Conservation (phyloP, 768 basidiomycete genomes). For the Russula sp. region DNA sequence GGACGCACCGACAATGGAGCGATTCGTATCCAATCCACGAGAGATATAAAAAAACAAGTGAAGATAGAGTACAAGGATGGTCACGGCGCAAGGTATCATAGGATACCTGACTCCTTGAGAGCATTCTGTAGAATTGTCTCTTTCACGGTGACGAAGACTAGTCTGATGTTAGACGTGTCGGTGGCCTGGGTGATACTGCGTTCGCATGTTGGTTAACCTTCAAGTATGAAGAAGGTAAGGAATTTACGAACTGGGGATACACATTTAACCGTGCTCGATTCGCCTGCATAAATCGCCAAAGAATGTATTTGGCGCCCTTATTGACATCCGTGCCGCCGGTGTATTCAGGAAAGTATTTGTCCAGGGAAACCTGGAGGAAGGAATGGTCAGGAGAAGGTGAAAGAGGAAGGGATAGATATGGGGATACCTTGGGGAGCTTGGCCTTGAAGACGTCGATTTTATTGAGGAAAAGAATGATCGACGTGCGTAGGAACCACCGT, state of each 20-base stretch:
- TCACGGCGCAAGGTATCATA: conserved; percentile 40
- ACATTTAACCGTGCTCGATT: conserved; percentile 81
- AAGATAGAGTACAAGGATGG: conserved; percentile 26
- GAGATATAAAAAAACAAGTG: conserved; percentile 12
- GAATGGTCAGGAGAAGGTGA: not conserved
- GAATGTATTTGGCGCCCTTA: conserved; percentile 90
- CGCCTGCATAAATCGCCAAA: conserved; percentile 94
- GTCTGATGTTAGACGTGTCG: conserved; percentile 76
- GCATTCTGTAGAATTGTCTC: conserved; percentile 93
- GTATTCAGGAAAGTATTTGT: conserved; percentile 82
- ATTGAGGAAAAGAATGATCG: conserved; percentile 66
- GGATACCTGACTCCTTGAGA: conserved; percentile 79
- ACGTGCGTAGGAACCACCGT: conserved; percentile 66
- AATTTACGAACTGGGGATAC: conserved; percentile 75
- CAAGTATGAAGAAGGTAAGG: not conserved
- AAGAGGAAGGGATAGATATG: no score
- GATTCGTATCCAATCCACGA: conserved; percentile 28
- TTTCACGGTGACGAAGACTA: conserved; percentile 86
- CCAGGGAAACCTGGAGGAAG: conserved; percentile 58
- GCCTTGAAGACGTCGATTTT: conserved; percentile 77
- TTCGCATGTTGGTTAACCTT: conserved; percentile 4
- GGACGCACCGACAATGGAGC: conserved; percentile 19
- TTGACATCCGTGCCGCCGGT: conserved; percentile 87
- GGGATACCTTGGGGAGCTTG: conserved; percentile 55
- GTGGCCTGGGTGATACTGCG: conserved; percentile 80